Percentiles rank a stretch among this genome's conserved stretches.
Conservation (phyloP, 768 basidiomycete genomes). For the Suillus brevipes region DNA sequence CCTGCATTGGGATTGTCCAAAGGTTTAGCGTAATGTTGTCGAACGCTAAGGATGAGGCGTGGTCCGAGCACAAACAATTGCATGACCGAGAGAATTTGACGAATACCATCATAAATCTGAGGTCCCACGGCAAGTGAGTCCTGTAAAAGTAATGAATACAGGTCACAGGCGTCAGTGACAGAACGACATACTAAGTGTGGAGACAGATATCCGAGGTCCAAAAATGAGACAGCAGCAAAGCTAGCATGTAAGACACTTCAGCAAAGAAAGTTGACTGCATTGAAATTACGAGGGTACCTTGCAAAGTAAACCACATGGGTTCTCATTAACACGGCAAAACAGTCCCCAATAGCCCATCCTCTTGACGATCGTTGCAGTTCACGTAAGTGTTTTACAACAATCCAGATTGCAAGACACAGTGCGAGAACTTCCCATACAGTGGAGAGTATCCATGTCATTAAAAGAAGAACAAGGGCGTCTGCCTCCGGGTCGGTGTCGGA, state of each 20-base stretch:
- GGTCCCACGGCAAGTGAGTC: background rate
- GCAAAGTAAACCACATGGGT: background rate
- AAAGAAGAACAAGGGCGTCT: background rate
- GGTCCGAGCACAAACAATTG: background rate
- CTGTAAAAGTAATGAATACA: background rate
- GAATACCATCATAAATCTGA: background rate
- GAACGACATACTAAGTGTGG: background rate
- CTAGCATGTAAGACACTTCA: background rate
- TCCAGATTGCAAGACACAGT: background rate
- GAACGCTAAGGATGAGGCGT: constrained; percentile 1
- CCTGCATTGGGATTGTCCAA: background rate
- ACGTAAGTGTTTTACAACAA: background rate
- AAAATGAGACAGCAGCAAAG: background rate
- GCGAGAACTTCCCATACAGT: background rate
- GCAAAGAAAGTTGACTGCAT: background rate
- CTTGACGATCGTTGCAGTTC: background rate
- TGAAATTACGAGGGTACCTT: background rate
- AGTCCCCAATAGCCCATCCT: background rate
- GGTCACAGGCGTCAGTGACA: background rate
- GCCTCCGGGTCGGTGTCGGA: background rate
- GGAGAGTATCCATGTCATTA: background rate
- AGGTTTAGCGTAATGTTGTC: background rate
- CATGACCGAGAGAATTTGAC: background rate
- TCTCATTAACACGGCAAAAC: background rate
- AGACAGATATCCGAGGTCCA: background rate